Evolutionary conservation across 495 filamentous ascomycete species (phyloP), one percentile per base, ranked within the genome.

Genomic region (Xylaria sp.): DNA sequence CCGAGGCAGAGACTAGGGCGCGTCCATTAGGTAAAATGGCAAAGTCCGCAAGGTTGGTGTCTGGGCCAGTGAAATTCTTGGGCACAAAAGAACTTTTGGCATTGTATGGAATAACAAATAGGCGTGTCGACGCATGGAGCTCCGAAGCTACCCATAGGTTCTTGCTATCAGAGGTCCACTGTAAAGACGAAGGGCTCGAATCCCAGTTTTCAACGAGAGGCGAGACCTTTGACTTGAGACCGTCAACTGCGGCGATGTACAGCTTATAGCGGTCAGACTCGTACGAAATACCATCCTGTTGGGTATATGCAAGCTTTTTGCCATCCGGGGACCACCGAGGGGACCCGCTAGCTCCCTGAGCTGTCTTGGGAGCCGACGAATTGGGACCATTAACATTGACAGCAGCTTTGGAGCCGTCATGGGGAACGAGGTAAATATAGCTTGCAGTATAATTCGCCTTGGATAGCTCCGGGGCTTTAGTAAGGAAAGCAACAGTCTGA

Each of bases 361-460:
- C 65, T 31, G 15, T 44, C 35, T 19, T 9, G 9, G 65, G 65
- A 11, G 35, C 65, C 21, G 65, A 57, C 14, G 65, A 29, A 44
- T 35, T 33, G 3, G 65, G 65, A 12, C 65, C 65, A 24, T 79
- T 29, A 80, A 68, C 55, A 81, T 80, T 67, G 83, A 77, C 59
- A 84, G 83, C n/a, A 78, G 79, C 79, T 82, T 77, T 15, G 91
- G 83, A 5, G 87, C 84, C 37, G 90, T 75, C 71, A 52, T 73
- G 69, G 1, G 86, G 82, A 24, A 89, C 84, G 72, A 89, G 85
- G 73, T 90, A 91, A 52, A 91, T 80, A 55, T 89, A 87, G 66
- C 87, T 87, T 61, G 90, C 88, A 0, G 92, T 94, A 75, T 93
- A 86, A 29, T 86, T 86, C 0, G 92, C 92, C 15, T 88, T 88